phyloP scores from a whole-genome alignment of 2,329 filamentous ascomycete genomes.

The Neofusicoccum cordaticola region DNA sequence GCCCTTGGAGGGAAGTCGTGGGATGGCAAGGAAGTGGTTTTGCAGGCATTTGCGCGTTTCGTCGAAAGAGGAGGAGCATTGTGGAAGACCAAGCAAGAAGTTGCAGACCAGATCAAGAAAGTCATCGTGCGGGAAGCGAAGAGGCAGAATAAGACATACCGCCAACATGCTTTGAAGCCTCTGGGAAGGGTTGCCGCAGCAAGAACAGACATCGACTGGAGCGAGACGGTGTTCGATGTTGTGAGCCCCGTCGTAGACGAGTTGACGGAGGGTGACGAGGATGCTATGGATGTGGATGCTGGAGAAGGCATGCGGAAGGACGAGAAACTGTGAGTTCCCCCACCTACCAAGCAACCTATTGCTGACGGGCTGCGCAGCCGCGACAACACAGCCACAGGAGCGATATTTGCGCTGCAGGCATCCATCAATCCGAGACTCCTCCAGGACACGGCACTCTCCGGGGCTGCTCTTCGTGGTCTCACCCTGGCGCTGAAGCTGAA shows the following conservation, averaged over 20 bases:
- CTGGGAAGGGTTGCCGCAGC: constrained; percentile 71
- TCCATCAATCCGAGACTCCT: constrained; percentile 23
- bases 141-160: constrained; percentile 82
- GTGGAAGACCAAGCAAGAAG: constrained; percentile 56
- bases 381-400: constrained; percentile 26
- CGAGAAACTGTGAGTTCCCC: constrained; percentile 23
- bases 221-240: constrained; percentile 63
- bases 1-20: constrained; percentile 87
- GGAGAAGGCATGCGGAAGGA: constrained; percentile 27
- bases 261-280: constrained; percentile 24
- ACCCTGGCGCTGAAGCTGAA: constrained; percentile 23
- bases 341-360: neutral
- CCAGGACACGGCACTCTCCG: constrained; percentile 19
- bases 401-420: constrained; percentile 23
- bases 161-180: constrained; percentile 68
- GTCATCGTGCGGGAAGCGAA: constrained; percentile 84
- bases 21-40: constrained; percentile 81
- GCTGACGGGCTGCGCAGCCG: constrained; percentile 20
- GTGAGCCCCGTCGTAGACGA: constrained; percentile 53
- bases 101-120: constrained; percentile 64
- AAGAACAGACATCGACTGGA: constrained; percentile 67
- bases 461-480: constrained; percentile 20
- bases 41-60: constrained; percentile 77
- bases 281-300: constrained; percentile 33
- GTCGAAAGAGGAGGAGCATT: constrained; percentile 62